phyloP scores from a whole-genome alignment of 805 yeast species.

The Cyberlindnera veronae region DNA sequence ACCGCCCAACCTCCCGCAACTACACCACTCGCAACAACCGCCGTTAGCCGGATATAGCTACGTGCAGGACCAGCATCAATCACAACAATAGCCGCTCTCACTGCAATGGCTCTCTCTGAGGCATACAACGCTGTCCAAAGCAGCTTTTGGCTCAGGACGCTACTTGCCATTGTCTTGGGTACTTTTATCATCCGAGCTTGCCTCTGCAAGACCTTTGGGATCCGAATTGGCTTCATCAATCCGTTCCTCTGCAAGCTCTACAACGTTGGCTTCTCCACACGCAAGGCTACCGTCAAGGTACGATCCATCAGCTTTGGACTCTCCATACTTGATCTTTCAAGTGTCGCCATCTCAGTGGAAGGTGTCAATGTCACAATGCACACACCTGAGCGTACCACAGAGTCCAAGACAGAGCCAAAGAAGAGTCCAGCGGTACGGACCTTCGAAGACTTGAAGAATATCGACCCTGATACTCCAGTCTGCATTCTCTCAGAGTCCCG shows the following conservation, averaged over 20 bases:
- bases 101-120: not conserved
- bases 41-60: no score
- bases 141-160: slow-evolving; percentile 5
- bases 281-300: slow-evolving; percentile 11
- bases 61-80: not conserved
- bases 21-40: no score
- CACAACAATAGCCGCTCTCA: no score
- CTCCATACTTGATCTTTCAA: slow-evolving; percentile 16
- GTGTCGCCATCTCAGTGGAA: slow-evolving; percentile 19
- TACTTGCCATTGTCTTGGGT: not conserved
- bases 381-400: no score
- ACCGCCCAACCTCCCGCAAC: no score
- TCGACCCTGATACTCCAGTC: slow-evolving; percentile 18
- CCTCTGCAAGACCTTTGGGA: slow-evolving; percentile 22
- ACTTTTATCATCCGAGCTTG: slow-evolving; percentile 5
- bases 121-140: not conserved
- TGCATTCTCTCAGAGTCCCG: slow-evolving; percentile 15
- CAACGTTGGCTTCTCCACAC: slow-evolving; percentile 13
- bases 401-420: not conserved
- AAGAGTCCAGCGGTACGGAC: slow-evolving; percentile 1
- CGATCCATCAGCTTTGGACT: slow-evolving; percentile 15
- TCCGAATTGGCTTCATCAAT: slow-evolving; percentile 29
- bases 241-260: slow-evolving; percentile 26
- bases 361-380: slow-evolving; percentile 17
- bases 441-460: slow-evolving; percentile 7